Conservation (phyloP, 495 filamentous ascomycete genomes). For the Tuber aestivum region DNA sequence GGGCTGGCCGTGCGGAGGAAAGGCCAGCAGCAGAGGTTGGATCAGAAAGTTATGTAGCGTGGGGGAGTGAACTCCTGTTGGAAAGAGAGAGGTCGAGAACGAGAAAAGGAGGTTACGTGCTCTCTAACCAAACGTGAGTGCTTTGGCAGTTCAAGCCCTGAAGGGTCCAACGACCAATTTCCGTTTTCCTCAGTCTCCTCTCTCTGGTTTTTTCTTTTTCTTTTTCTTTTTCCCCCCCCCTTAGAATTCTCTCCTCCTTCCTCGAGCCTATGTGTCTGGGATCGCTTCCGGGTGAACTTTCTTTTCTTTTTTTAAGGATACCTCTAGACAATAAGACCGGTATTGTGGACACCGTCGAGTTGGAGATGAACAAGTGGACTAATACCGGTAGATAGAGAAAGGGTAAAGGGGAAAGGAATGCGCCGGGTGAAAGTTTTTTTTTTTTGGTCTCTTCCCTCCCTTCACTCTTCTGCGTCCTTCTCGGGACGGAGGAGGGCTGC, state of each 20-base stretch:
- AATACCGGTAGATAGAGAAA: constrained; percentile 16
- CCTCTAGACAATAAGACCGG: constrained; percentile 10
- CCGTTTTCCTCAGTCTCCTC: neutral
- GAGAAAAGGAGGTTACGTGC: neutral
- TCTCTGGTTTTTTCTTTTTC: neutral
- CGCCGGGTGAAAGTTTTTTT: constrained; percentile 17
- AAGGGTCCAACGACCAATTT: neutral
- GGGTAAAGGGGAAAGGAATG: constrained; percentile 9
- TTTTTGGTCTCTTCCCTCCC: constrained; percentile 17
- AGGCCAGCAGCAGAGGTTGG: constrained; percentile 29
- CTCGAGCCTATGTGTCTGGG: neutral
- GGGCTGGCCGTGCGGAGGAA: constrained; percentile 24
- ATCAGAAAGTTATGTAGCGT: constrained; percentile 26
- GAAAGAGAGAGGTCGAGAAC: neutral
- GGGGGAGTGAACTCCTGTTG: constrained; percentile 17
- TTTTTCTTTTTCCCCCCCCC: neutral
- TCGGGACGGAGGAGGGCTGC: neutral
- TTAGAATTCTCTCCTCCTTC: neutral
- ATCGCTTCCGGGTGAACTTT: constrained; percentile 1
- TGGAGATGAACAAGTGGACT: constrained; percentile 35
- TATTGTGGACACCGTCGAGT: constrained; percentile 30
- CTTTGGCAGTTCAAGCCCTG: neutral
- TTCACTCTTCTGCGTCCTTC: neutral
- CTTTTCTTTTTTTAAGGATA: constrained; percentile 15
- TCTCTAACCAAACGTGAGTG: neutral